Conservation (phyloP, 2,329 filamentous ascomycete species). For the Cladosporium sp. region DNA sequence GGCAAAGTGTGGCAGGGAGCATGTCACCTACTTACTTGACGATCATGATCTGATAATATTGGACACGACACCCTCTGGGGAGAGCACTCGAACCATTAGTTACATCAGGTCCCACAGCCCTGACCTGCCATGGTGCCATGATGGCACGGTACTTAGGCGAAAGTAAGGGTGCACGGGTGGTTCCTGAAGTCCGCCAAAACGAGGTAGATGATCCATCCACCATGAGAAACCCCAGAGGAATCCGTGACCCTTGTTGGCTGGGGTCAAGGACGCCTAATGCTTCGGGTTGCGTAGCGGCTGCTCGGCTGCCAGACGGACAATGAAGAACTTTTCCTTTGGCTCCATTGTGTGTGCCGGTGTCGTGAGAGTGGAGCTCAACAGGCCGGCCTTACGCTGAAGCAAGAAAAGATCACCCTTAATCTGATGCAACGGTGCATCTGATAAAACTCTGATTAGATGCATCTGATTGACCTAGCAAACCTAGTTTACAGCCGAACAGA, state of each 20-base stretch:
- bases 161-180: too few species aligned
- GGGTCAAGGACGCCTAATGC: background rate
- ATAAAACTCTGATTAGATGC: conserved; percentile 7
- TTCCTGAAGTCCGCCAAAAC: background rate
- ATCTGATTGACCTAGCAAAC: conserved; percentile 3
- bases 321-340: conserved; percentile 4
- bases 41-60: conserved; percentile 12
- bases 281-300: background rate
- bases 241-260: background rate
- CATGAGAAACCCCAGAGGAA: too few species aligned
- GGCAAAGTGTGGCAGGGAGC: background rate
- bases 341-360: background rate
- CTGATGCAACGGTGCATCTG: conserved; percentile 11
- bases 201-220: background rate
- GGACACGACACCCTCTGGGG: conserved; percentile 2
- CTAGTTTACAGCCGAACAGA: background rate
- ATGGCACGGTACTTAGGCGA: too few species aligned
- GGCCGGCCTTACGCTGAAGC: background rate
- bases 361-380: conserved; percentile 4
- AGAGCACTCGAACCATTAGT: background rate
- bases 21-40: background rate
- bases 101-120: background rate
- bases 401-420: conserved; percentile 11
- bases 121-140: too few species aligned
- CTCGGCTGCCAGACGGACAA: background rate